Conservation (phyloP, 306 rosid species). For the Prunus mume region DNA sequence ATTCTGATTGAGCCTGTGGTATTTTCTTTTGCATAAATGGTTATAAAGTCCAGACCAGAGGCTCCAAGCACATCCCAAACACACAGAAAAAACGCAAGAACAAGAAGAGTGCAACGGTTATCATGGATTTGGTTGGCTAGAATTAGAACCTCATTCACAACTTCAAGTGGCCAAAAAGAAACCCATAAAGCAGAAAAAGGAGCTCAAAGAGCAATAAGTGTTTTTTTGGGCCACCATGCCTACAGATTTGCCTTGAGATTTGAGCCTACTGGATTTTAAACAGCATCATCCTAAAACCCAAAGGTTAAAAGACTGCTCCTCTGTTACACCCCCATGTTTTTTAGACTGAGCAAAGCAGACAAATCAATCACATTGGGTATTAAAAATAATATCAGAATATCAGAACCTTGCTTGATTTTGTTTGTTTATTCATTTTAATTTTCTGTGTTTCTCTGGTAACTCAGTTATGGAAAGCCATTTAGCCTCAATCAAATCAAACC, state of each 20-base stretch:
- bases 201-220: constrained; percentile 7
- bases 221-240: background rate
- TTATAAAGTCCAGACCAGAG: background rate
- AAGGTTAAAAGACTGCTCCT: background rate
- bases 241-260: background rate
- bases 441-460: constrained; percentile 9
- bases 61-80: background rate
- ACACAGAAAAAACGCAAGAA: no score
- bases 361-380: background rate
- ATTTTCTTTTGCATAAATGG: background rate
- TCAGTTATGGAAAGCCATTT: constrained; percentile 21
- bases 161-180: constrained; percentile 8
- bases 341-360: background rate
- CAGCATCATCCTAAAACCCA: constrained; percentile 10
- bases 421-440: background rate
- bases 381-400: constrained; percentile 10
- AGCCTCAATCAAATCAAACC: constrained; percentile 40
- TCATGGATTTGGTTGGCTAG: constrained; percentile 21
- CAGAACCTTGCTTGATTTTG: constrained; percentile 10
- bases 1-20: constrained; percentile 5
- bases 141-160: background rate
- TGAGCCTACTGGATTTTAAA: background rate
- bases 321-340: constrained; percentile 21
- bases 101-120: constrained; percentile 18
- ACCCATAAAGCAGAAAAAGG: background rate